These are phyloP conservation scores for Tetrapisispora iriomotensis DNA, from an alignment of 805 yeast species.

Conservation along the genomic window DNA sequence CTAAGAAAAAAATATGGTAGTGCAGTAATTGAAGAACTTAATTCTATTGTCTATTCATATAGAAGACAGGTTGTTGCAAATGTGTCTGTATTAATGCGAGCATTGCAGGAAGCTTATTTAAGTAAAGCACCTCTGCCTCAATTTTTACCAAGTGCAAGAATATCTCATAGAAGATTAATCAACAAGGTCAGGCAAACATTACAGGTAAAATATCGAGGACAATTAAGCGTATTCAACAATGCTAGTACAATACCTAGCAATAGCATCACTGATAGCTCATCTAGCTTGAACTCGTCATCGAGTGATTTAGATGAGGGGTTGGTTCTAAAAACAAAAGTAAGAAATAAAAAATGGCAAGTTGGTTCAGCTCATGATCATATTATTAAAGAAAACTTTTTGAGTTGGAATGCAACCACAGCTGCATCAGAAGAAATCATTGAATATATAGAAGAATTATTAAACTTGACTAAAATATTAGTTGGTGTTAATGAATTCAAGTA, in stretches of 20 bases:
- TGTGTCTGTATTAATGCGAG: slow-evolving; percentile 31
- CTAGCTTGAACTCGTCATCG: background rate
- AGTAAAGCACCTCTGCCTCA: slow-evolving; percentile 42
- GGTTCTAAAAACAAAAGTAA: background rate
- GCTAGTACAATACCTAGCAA: background rate
- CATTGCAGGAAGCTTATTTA: slow-evolving; percentile 35
- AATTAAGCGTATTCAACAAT: slow-evolving; percentile 2
- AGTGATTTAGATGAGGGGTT: slow-evolving; percentile 18
- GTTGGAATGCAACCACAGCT: slow-evolving; percentile 44
- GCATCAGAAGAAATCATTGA: slow-evolving; percentile 42
- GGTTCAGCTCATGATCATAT: slow-evolving; percentile 22
- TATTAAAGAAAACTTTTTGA: slow-evolving; percentile 33
- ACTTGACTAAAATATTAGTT: slow-evolving; percentile 34
- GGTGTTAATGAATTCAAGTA: slow-evolving; percentile 43
- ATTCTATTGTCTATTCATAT: slow-evolving; percentile 32
- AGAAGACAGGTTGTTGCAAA: slow-evolving; percentile 38
- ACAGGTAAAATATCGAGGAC: slow-evolving; percentile 15
- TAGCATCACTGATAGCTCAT: background rate
- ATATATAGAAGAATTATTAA: slow-evolving; percentile 38
- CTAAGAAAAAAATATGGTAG: slow-evolving; percentile 37
- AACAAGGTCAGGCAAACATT: slow-evolving; percentile 35
- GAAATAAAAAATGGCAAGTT: slow-evolving; percentile 2
- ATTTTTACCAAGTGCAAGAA: slow-evolving; percentile 39
- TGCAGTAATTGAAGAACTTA: slow-evolving; percentile 37
- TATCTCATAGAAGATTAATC: slow-evolving; percentile 38